These are phyloP conservation scores for Sugiyamaella qingdaonensis DNA, from an alignment of 805 yeast species.

Conservation along the genomic window DNA sequence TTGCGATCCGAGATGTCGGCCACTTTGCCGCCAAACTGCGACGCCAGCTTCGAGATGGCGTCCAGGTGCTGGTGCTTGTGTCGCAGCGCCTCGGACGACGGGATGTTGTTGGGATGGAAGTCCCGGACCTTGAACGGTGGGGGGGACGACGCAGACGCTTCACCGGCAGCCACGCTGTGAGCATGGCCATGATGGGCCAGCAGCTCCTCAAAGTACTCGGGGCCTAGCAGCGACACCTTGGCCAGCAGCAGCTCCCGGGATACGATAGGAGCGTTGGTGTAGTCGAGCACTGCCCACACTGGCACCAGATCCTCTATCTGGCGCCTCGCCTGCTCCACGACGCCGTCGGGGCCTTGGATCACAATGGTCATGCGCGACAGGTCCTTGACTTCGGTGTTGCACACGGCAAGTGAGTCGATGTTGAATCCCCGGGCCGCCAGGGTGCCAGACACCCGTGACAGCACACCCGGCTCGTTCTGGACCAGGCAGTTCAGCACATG, in stretches of 20 bases:
- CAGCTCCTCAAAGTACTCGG: constrained; percentile 96
- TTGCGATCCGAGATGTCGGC: constrained; percentile 91
- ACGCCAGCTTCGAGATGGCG: constrained; percentile 73
- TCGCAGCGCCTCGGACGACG: constrained; percentile 88
- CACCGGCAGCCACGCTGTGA: constrained; percentile 35
- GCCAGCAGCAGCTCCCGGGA: constrained; percentile 88
- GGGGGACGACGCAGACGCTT: constrained; percentile 31
- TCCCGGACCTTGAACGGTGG: constrained; percentile 34
- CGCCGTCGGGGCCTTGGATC: constrained; percentile 89
- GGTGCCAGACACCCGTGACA: constrained; percentile 88
- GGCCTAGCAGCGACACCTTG: constrained; percentile 88
- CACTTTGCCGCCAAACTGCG: constrained; percentile 87
- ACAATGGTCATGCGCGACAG: constrained; percentile 96
- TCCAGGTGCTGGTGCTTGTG: constrained; percentile 87
- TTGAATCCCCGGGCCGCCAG: constrained; percentile 98
- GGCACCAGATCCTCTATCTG: constrained; percentile 98
- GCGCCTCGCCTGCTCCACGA: constrained; percentile 96
- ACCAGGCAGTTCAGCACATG: constrained; percentile 96
- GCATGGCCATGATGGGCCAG: constrained; percentile 70
- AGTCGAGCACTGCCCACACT: constrained; percentile 95
- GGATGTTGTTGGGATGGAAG: constrained; percentile 85
- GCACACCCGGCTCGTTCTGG: constrained; percentile 98
- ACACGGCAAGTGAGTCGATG: constrained; percentile 94
- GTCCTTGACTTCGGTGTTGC: constrained; percentile 93
- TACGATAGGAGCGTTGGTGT: constrained; percentile 83